Evolutionary conservation across 1,139 yeast genomes (phyloP), one percentile per base, ranked within the genome.

Genomic region (Geotrichum fermentans): DNA sequence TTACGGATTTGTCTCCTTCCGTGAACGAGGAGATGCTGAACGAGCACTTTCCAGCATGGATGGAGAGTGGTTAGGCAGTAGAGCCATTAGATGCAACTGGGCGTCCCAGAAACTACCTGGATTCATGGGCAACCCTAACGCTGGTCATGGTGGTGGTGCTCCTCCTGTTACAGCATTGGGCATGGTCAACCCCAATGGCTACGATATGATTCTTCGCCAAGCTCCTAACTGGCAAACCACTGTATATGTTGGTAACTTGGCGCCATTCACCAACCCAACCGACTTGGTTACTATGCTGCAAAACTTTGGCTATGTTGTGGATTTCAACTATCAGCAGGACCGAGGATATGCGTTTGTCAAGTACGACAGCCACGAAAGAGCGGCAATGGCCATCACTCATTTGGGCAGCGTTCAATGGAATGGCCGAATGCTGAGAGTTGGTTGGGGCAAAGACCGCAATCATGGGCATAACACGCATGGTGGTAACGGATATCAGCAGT

Each of bases 1-100:
- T 18, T 89, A 88, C 62, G 96, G 96, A 1, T 89, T 89, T 68
- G 95, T 86, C n/a, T 83, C 95, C 1, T 89, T 88, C 62, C 67
- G 73, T 20, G 75, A 74, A 30, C 79, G 75, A 51, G 66, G 71
- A 13, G 94, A 87, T 56, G 96, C 96, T 1, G 87, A 83, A 57
- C 66, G 67, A 52, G 95, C 95, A 10, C 71, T 87, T 56, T 76
- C 74, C 47, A 69, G 81, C 20, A 85, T 84, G 90, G 83, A 84
- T 64, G 95, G 96, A 39, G 77, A 73, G 55, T 71, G 75, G 67
- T 68, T 88, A 45, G 80, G 83, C 46, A 90, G 90, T 49, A 74
- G 96, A 61, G 77, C 84, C 38, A 79, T 89, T 54, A 77, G 96
- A 62, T 79, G 89, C 61, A 88, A 87, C 65, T 87, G 96, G 95